Evolutionary conservation across 495 filamentous ascomycete genomes (phyloP), one percentile per base, ranked within the genome.

Genomic region (Xylaria flabelliformis): DNA sequence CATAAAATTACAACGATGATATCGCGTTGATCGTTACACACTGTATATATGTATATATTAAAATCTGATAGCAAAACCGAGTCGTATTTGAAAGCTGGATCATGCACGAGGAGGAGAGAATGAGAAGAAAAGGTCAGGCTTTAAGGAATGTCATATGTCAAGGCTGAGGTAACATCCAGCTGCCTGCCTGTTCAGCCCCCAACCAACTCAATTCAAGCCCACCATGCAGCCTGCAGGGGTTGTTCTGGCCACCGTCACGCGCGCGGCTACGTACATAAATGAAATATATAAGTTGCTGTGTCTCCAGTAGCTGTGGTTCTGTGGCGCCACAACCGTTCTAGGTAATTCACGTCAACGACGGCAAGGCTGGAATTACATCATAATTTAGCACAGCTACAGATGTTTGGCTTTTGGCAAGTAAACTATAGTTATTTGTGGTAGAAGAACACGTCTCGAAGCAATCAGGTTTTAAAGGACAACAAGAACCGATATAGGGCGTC

Each of bases 281-380:
- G 36, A 58, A n/a, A 59, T 36, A 59, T 17, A 17, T 15, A 6
- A n/a, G 15, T 2, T 55, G 67, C 67, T 61, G 58, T 51, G 56
- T 44, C 13, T 41, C 46, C 46, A 64, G 41, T 67, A 15, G 48
- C 32, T 13, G 10, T 34, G 1, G 29, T 56, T 42, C 44, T 15
- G n/a, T 26, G 24, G 36, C 65, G 65, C 65, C 64, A 67, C 64
- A 34, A 24, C 63, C 19, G n/a, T 66, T 65, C 64, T 15, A 39
- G 8, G 36, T 39, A n/a, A 26, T 34, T 32, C 17, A 29, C 24
- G 15, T 46, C 36, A 21, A 17, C n/a, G 4, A 34, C 17, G 64
- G 39, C 64, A 66, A 66, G 64, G 65, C 50, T 67, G n/a, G 34
- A 21, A 56, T 36, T 34, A 7, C 13, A 10, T 32, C 19, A 36